Base-by-base conservation (phyloP, 2,329 filamentous ascomycete species). In the Ceratocystis eucalypticola region DNA sequence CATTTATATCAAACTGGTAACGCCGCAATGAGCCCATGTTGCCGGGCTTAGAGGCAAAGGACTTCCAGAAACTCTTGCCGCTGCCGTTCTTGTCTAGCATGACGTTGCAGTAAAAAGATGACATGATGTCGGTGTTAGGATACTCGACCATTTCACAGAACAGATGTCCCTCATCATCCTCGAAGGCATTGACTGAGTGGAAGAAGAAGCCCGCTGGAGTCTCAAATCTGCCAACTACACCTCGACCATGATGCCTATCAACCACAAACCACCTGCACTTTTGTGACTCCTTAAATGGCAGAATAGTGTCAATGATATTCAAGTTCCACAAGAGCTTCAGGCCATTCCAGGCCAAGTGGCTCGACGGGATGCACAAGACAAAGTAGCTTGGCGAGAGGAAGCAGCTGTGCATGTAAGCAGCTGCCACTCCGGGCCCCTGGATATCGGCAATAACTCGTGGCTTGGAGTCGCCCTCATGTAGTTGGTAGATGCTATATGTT, bases 381-480 rank as follows among this genome's bases (percentile, higher is more conserved):
- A 92, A 83, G 71, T 87, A 88, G 70, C 85, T 83, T 17, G 83
- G 76, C 0, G 88, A 88, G 30, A 95, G 75, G 71, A 91, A 90
- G 71, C 93, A 81, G 7, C 89, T 93, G 75, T 95, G 91, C n/a
- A 95, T 83, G 71, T 94, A 95, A 0, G 88, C 86, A 0, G 87
- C 77, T 1, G 76, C 76, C 2, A 80, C 73, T 2, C 78, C 76
- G 3, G 75, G 74, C 2, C 76, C 78, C 0, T 75, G 74, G 68
- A 94, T 82, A 0, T 82, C 85, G 2, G 89, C 89, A 0, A 95
- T 80, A 20, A 94, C 85, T 0, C 84, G 81, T 0, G 88, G 89
- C 65, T 83, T 77, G 0, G 86, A 88, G 0, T 84, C 87, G 0
- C 79, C 73, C 0, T 84, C 82, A 20, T 81, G 86, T 1, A 84